Base-by-base conservation (phyloP, 176 grass and related monocot genomes). In the Tuctoria greenei region DNA sequence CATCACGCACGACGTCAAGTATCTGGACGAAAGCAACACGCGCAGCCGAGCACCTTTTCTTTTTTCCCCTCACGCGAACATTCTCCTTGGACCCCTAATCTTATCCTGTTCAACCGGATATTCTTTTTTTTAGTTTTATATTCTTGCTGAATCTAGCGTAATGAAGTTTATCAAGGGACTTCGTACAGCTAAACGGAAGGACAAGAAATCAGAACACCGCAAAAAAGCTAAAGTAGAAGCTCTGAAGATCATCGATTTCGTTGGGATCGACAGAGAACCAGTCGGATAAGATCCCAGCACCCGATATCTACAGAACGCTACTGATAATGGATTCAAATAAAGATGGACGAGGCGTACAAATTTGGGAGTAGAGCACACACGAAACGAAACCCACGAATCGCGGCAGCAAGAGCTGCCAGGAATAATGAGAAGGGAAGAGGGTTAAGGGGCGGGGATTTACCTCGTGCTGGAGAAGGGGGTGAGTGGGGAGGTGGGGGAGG, bases 401-500 rank as follows among this genome's bases (percentile, higher is more conserved):
- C 27, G 31, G 37, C 75, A 77, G 38, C 72, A n/a, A 77, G 42
- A 52, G 28, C 26, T 14, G 6, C 1, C 25, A 27, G 4, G 31
- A 3, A 17, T 5, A 0, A 8, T 3, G 31, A 31, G 31, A 18
- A 6, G 42, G 37, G 55, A 26, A 16, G 12, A 50, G 5, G 12
- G 11, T 24, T 6, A 10, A 26, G 42, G 44, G 50, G 25, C 21
- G n/a, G n/a, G n/a, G n/a, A n/a, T n/a, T 28, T 10, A 86, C 85
- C 85, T 87, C 26, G 42, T 61, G 67, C 61, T 78, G 35, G 74
- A 67, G 26, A 79, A 87, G 25, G 85, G 85, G 67, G 79, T 87
- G 51, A 83, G 79, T 24, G 79, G 85, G 67, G 85, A 73, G 34
- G 66, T 87, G 4, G 88, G 79, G 42, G 84, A 65, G 58, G 84